Percentiles rank a stretch among this genome's conserved stretches.
These are phyloP conservation scores for Hypomyces perniciosus DNA, from an alignment of 2,329 filamentous ascomycete genomes.

Conservation along the genomic window DNA sequence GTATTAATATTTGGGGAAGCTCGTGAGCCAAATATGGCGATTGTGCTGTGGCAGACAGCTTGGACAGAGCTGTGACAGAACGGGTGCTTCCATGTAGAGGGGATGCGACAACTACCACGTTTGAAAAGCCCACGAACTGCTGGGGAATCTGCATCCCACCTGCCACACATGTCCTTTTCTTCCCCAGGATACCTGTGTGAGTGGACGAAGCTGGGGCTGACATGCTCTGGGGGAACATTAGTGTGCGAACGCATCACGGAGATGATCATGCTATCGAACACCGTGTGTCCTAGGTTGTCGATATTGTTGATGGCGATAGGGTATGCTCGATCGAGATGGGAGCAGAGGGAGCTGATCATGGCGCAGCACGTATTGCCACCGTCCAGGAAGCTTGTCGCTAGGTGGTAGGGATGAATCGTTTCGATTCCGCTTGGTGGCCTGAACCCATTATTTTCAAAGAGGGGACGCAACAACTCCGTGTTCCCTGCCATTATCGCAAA, in stretches of 20 bases:
- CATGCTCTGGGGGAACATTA: neutral
- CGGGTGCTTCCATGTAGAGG: neutral
- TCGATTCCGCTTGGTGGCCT: neutral
- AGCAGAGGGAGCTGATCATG: neutral
- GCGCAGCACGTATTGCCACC: neutral
- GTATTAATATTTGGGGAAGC: neutral
- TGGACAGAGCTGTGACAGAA: constrained; percentile 3
- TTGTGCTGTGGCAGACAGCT: neutral
- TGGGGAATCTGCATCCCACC: constrained; percentile 2
- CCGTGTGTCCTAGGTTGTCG: neutral
- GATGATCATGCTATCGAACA: neutral
- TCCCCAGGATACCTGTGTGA: neutral
- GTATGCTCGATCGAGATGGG: neutral
- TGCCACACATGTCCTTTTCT: neutral
- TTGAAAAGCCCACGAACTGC: neutral
- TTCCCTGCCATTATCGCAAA: neutral
- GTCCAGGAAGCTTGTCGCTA: neutral
- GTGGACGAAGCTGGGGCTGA: neutral
- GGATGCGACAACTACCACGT: neutral
- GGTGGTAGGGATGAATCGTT: neutral
- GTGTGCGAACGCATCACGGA: neutral
- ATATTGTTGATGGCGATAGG: neutral
- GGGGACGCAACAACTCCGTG: neutral
- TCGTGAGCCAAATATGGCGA: neutral
- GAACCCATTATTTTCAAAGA: neutral